Evolutionary conservation across 495 filamentous ascomycete genomes (phyloP).

Genomic region (Stereocaulon alpinum): DNA sequence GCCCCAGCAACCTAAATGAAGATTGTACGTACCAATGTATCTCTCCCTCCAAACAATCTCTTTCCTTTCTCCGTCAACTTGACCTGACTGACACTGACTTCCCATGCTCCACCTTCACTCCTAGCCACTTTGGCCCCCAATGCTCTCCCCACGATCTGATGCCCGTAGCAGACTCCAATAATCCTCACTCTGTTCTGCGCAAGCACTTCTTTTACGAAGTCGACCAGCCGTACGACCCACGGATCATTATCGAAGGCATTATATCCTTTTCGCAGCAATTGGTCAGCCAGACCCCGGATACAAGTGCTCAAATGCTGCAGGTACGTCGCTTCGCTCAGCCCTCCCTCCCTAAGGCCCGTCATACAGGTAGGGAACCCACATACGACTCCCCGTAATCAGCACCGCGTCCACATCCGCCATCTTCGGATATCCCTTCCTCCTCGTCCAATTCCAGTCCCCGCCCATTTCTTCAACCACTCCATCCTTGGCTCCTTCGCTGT

Average conservation of each 20-base stretch:
- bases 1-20: too few species aligned
- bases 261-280: slow-evolving; percentile 30
- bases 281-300: not conserved
- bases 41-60: slow-evolving; percentile 57
- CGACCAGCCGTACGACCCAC: slow-evolving; percentile 69
- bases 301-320: not conserved
- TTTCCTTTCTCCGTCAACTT: slow-evolving; percentile 60
- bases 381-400: slow-evolving; percentile 65
- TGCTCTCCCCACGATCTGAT: slow-evolving; percentile 78
- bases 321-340: not conserved
- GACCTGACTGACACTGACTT: slow-evolving; percentile 62
- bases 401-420: slow-evolving; percentile 70
- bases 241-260: slow-evolving; percentile 57
- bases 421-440: slow-evolving; percentile 45
- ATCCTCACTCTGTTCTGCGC: slow-evolving; percentile 51
- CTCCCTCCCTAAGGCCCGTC: not conserved
- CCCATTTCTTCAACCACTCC: slow-evolving; percentile 11
- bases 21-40: slow-evolving; percentile 49
- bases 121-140: slow-evolving; percentile 57
- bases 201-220: slow-evolving; percentile 52
- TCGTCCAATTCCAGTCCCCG: slow-evolving; percentile 6
- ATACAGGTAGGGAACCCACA: slow-evolving; percentile 17
- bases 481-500: slow-evolving; percentile 24
- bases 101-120: slow-evolving; percentile 60
- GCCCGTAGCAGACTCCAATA: slow-evolving; percentile 81